Evolutionary conservation across 2,329 filamentous ascomycete species (phyloP), one percentile per base, ranked within the genome.

Genomic region (Phaeophleospora eucalypticola): DNA sequence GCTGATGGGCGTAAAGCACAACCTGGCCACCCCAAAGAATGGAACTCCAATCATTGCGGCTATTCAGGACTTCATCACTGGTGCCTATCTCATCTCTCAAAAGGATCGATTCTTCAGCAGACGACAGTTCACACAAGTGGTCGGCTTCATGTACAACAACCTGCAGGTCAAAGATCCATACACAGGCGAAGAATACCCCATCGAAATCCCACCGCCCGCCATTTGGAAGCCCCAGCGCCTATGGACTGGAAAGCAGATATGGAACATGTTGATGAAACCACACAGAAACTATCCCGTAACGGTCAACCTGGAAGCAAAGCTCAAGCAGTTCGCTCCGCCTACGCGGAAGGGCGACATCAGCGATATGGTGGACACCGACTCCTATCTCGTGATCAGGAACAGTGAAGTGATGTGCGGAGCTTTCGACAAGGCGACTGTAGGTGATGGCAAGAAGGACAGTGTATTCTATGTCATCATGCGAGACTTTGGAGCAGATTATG

Each of bases 11-110:
- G 90, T 98, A 46, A 95, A 96, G 71, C 83, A 97, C 74, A 98
- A 98, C 65, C 70, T 98, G 48, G 86, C 86, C 3, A 98, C 93
- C 0, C 93, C 93, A 1, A 96, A 96, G 69, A 97, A 97, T 70
- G 93, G 93, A 64, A 91, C 95, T 59, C 93, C 93, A 1, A 95
- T 98, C 60, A 97, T 98, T 71, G 89, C 90, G 15, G 91, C 93
- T n/a, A 98, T 95, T 21, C 93, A 98, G 63, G 93, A 98, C 76
- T 98, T 98, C 71, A 97, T 98, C 60, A 97, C 91, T 19, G 90
- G 90, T 3, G 87, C 93, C 0, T 98, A 89, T 64, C 72, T 97
- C 3, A 75, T 97, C 19, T 95, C 89, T 59, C 87, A 84, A 68
- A 97, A 97, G 65, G 91, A 97, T 65, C 81, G 83, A 46, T 97